Conservation (phyloP, 2,329 filamentous ascomycete species). For the Fusarium virguliforme region DNA sequence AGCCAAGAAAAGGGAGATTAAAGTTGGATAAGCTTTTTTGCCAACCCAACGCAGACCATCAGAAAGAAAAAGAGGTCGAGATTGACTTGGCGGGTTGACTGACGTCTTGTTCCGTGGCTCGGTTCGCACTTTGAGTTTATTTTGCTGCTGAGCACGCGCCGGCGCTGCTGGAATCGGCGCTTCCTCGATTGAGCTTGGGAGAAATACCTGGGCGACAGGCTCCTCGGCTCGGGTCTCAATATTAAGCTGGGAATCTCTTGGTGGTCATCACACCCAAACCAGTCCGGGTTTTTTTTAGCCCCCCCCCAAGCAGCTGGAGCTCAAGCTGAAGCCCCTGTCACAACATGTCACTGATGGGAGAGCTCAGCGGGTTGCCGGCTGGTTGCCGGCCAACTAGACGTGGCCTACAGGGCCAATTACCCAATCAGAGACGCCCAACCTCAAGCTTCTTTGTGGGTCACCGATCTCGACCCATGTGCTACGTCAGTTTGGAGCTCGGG, state of each 20-base stretch:
- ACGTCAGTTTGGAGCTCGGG: constrained; percentile 36
- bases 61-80: not conserved
- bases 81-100: not conserved
- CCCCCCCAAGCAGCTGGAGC: not conserved
- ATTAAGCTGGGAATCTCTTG: too few relatives aligned
- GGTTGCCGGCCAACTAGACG: constrained; percentile 21
- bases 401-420: not conserved
- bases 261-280: too few relatives aligned
- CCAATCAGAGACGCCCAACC: not conserved
- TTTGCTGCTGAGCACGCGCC: constrained; percentile 9
- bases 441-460: constrained; percentile 8
- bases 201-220: constrained; percentile 34
- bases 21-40: constrained; percentile 15
- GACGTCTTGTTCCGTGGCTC: constrained; percentile 7
- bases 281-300: too few relatives aligned
- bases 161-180: constrained; percentile 27
- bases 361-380: constrained; percentile 14
- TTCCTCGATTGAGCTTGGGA: constrained; percentile 34
- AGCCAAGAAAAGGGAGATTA: constrained; percentile 12
- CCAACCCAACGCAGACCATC: constrained; percentile 1
- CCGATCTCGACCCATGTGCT: constrained; percentile 41
- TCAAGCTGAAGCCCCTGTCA: constrained; percentile 11
- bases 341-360: constrained; percentile 15
- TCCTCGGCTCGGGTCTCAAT: too few relatives aligned
- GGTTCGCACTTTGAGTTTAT: not conserved